Base-by-base conservation (phyloP, 257 asterid species). In the Vinca minor region DNA sequence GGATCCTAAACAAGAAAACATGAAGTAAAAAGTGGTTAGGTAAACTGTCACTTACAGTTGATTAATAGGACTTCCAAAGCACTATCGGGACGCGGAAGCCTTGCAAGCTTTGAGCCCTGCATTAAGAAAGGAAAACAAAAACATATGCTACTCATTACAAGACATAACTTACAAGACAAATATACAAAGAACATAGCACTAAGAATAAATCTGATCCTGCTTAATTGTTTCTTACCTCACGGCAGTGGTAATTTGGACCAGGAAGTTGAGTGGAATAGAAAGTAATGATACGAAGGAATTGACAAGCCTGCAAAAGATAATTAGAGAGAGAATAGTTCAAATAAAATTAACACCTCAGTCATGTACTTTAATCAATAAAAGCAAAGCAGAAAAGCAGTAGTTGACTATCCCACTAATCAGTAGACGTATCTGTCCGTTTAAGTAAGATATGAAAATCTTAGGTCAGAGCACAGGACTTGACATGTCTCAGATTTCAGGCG, bases 231-330 rank as follows among this genome's bases (percentile, higher is more conserved):
- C 71, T 73, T 77, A 92, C 96, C 96, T 89, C 98, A 21, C 98
- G 96, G 60, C 98, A 89, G 63, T 92, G 98, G 69, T 92, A 92
- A 73, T 92, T 92, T 56, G 98, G 96, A 70, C 98, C 98, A 1
- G 98, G 96, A 48, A 92, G 95, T 65, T 89, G 98, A 62, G 98
- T 92, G 47, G 98, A 92, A 74, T 92, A 92, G 82, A 92, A 92
- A 8, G 96, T 89, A 34, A 92, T 59, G 74, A 89, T 82, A 67
- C 98, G 93, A 62, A 92, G 95, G 73, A 82, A 52, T 74, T 92
- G 98, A 69, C 93, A 87, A 62, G 88, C 96, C 98, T 92, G 84
- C 64, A 75, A 32, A 34, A 34, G 38, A 34, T 7, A 34, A 34
- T 34, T 34, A 7, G 7, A 34, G 3, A 34, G 4, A 34, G 38